Evolutionary conservation across 1,284 basidiomycete genomes (phyloP), one percentile per base, ranked within the genome.

Genomic region (Hypsizygus ulmarius): DNA sequence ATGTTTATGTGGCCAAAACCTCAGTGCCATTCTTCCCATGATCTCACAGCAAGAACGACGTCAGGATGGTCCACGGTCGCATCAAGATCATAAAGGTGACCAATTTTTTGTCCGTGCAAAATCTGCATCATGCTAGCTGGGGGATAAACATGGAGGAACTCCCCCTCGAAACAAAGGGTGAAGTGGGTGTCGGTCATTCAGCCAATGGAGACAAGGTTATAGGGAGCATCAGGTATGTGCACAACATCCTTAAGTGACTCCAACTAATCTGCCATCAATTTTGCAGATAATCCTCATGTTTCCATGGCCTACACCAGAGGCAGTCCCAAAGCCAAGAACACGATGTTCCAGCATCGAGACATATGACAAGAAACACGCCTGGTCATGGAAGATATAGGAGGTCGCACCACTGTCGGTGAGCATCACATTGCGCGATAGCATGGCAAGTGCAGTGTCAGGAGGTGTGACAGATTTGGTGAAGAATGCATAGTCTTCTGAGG

Each of bases 171-270:
- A 5, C 35, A 4, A 14, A 60, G 7, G 2, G 28, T 43, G 9
- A 49, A 58, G 1, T 53, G 45, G 0, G 52, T 53, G 9, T 51
- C 46, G 3, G 56, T 55, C 14, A 62, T 54, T 0, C 59, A 45
- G 11, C 64, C 63, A 14, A 70, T 37, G 0, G 66, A 68, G 6
- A 72, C 53, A 1, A 72, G 61, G 38, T 70, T 70, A 47, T 64
- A 60, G 0, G 58, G 62, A 10, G 64, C 53, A 16, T 53, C 49
- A 1, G 68, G 71, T 7, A 60, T 59, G 44, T 71, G 63, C 0
- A 68, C 33, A 0, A 62, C 60, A 45, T 69, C 50, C 14, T 49
- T 60, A 1, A 71, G 56, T 56, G 30, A 65, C 49, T 1, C 0
- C 21, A 7, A 42, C 40, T n/a, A 28, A 37, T 11, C 42, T 6